Percentiles rank a stretch among this genome's conserved stretches.
Evolutionary conservation across 768 basidiomycete species (phyloP).

Genomic region (Hygrophorus russula): DNA sequence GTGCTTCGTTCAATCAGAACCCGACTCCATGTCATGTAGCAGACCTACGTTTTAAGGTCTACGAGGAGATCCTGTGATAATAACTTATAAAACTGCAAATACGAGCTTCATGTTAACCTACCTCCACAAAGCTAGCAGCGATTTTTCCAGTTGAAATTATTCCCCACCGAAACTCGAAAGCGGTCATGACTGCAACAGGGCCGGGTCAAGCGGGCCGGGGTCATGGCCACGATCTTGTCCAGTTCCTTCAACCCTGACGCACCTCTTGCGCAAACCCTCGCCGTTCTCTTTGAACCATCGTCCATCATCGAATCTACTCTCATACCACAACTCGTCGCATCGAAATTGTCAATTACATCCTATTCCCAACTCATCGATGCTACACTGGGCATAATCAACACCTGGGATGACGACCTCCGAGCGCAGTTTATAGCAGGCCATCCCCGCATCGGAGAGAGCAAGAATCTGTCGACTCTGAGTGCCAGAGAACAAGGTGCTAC

Average conservation of each 20-base stretch:
- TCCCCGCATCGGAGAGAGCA: slow-evolving; percentile 81
- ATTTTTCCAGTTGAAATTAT: slow-evolving; percentile 80
- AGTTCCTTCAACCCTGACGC: slow-evolving; percentile 21
- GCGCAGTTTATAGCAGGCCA: slow-evolving; percentile 72
- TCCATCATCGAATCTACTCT: slow-evolving; percentile 36
- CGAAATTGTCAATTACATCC: slow-evolving; percentile 21
- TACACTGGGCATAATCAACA: slow-evolving; percentile 35
- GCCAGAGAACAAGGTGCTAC: slow-evolving; percentile 63
- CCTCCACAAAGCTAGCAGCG: slow-evolving; percentile 56
- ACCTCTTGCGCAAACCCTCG: slow-evolving; percentile 20
- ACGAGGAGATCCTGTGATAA: slow-evolving; percentile 53
- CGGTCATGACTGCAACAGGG: slow-evolving; percentile 12
- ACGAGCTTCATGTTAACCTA: slow-evolving; percentile 14
- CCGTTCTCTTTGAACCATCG: slow-evolving; percentile 42
- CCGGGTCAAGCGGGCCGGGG: slow-evolving; percentile 3
- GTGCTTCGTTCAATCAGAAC: not conserved
- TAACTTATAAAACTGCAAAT: slow-evolving; percentile 1
- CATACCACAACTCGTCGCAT: slow-evolving; percentile 33
- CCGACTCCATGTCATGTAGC: not conserved
- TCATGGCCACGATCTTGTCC: slow-evolving; percentile 11
- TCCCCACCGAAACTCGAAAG: slow-evolving; percentile 61
- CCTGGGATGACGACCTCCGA: slow-evolving; percentile 39
- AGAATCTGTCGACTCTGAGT: slow-evolving; percentile 64
- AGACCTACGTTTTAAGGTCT: slow-evolving; percentile 54
- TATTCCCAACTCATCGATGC: slow-evolving; percentile 46